Evolutionary conservation across 345 rosid genomes (phyloP), one percentile per base, ranked within the genome.

Genomic region (Trapa bicornis): DNA sequence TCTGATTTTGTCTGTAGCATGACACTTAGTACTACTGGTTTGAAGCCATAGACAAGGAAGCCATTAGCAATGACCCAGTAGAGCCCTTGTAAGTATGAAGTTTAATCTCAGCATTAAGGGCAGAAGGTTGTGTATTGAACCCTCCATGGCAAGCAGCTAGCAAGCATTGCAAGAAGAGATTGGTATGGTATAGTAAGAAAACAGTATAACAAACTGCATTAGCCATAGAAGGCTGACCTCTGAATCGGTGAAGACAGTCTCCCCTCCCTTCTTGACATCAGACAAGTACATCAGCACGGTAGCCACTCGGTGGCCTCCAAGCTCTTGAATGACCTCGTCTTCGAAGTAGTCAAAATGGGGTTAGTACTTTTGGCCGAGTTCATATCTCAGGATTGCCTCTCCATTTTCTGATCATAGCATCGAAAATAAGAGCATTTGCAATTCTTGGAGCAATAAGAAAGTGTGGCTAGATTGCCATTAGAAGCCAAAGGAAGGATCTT

Each of bases 261-360:
- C 99, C 66, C 97, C 97, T 8, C 99, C 99, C 80, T 75, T 86
- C 69, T 72, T 74, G 62, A 91, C 88, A 45, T 75, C 67, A 65
- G 97, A 91, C 85, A 94, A 75, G 76, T 94, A 91, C 99, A 94
- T 89, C 81, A 94, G 70, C 11, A 94, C 97, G 41, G 99, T 94
- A 67, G 89, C 99, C 71, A 89, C 65, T 62, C 97, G 85, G 61
- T 91, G 92, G 65, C 99, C 97, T 73, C 99, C 97, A 6, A 75
- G 79, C 75, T 71, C 36, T 73, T 65, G 82, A 73, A 87, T 89
- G 8, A 43, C 79, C 72, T 75, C 75, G 82, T 91, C 99, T 43
- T 78, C 81, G 83, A 91, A 94, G 77, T 61, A 94, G 79, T 94
- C 97, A 66, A 67, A 84, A 81, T 94, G 99, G 6, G 99, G 96